Conservation (phyloP, 2,329 filamentous ascomycete species). For the Fonsecaea erecta region DNA sequence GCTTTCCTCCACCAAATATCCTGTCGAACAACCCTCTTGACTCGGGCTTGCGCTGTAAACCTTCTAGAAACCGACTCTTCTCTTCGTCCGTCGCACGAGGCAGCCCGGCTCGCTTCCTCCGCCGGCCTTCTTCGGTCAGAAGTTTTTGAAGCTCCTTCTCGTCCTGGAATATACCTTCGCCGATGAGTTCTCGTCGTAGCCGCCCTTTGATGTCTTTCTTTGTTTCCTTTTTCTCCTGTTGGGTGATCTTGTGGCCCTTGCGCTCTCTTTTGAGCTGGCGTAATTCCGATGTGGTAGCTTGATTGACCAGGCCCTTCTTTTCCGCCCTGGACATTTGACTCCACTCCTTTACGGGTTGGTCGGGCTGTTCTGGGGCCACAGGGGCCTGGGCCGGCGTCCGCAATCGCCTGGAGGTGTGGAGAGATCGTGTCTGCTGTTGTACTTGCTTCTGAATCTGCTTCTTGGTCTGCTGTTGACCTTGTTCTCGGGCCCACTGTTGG, state of each 20-base stretch:
- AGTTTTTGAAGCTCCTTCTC: slow-evolving; percentile 6
- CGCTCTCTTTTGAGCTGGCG: slow-evolving; percentile 3
- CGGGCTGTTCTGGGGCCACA: neutral
- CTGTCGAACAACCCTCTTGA: neutral
- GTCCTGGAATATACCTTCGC: slow-evolving; percentile 5
- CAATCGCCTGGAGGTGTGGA: slow-evolving; percentile 7
- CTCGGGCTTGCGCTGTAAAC: neutral
- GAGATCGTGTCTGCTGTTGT: slow-evolving; percentile 11
- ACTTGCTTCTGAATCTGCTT: neutral
- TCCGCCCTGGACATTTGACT: slow-evolving; percentile 6
- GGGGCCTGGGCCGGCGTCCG: neutral
- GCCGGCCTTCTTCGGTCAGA: slow-evolving; percentile 12
- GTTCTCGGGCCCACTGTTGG: neutral
- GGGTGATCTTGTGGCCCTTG: slow-evolving; percentile 1
- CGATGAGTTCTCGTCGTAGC: slow-evolving; percentile 14
- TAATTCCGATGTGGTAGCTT: slow-evolving; percentile 2
- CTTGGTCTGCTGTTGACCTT: neutral
- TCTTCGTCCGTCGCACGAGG: slow-evolving; percentile 8
- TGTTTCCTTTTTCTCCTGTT: slow-evolving; percentile 6
- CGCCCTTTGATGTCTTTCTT: slow-evolving; percentile 5
- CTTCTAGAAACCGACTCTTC: neutral
- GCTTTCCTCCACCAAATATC: neutral
- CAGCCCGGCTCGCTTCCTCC: slow-evolving; percentile 8
- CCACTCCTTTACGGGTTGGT: slow-evolving; percentile 1
- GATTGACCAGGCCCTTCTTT: slow-evolving; percentile 11